Base-by-base conservation (phyloP, 441 rosid species). In the Caryocar brasiliense region DNA sequence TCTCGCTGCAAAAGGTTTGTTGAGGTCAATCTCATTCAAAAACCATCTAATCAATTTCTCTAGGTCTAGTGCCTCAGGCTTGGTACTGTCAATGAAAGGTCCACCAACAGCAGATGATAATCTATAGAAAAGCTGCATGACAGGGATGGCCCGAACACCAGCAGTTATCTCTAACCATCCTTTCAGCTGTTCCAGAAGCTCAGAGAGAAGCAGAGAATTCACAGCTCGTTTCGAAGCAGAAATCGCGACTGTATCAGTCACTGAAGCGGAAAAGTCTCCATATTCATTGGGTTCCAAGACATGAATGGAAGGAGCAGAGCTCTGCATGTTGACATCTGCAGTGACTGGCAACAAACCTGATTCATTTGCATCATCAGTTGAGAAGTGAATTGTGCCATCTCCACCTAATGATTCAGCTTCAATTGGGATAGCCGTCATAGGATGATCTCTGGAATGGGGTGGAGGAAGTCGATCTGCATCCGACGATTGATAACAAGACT, bases 61-160 rank as follows among this genome's bases (percentile, higher is more conserved):
- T 55, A 95, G 67, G 76, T 84, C 78, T 54, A 91, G 56, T 51
- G 74, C 76, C 70, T 79, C 93, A 10, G 99, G 86, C 70, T 83
- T 87, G 64, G 85, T 75, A 77, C 84, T 78, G 73, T 89, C 96
- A 62, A 91, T 78, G 62, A 95, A 87, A 61, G 98, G 96, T 57
- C 99, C 99, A 57, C 95, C 93, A 34, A 81, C 92, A 53, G 97
- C 89, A 61, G 99, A 95, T 34, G 99, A 87, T 73, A 95, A 75
- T 68, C 98, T 75, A 72, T 95, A 95, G 67, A 95, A 91, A 39
- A 95, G 78, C 68, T 95, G 98, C 98, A 95, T 85, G 60, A 95
- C 66, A 67, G 97, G 99, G 58, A 95, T 77, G 58, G 99, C 95
- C 69, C 75, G 81, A 58, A 87, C 68, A 42, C 99, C 99, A 40